Conservation (phyloP, 805 yeast species). For the Candida vaughaniae region DNA sequence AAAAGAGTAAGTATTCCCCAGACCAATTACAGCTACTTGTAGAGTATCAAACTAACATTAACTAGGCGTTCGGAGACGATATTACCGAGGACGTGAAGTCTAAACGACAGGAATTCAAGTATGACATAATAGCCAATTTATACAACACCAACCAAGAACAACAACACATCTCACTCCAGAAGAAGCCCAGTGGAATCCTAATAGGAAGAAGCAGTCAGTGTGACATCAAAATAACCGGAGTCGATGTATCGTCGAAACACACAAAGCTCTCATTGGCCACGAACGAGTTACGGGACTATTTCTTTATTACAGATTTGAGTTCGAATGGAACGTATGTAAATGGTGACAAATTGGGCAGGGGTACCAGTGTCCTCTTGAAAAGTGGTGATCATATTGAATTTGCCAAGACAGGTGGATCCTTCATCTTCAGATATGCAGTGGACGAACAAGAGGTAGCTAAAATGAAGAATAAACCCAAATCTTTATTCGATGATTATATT, state of each 20-base stretch:
- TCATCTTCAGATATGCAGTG: constrained; percentile 45
- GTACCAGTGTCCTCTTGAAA: constrained; percentile 48
- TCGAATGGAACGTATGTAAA: constrained; percentile 71
- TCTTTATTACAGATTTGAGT: constrained; percentile 54
- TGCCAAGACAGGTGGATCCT: constrained; percentile 51
- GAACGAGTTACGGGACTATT: constrained; percentile 32
- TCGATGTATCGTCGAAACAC: constrained; percentile 66
- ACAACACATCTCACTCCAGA: constrained; percentile 19
- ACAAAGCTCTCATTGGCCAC: constrained; percentile 49
- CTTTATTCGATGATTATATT: constrained; percentile 58
- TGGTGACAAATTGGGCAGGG: constrained; percentile 51
- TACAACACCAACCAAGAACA: constrained; percentile 19
- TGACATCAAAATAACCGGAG: constrained; percentile 52
- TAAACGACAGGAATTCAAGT: constrained; percentile 14
- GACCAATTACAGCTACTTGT: background rate
- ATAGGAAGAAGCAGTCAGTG: constrained; percentile 62
- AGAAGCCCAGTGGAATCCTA: constrained; percentile 19
- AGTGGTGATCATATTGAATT: constrained; percentile 65
- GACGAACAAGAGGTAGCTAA: constrained; percentile 22
- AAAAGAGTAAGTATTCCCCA: constrained; percentile 23
- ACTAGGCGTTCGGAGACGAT: constrained; percentile 12
- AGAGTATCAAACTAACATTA: constrained; percentile 6
- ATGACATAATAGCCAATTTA: constrained; percentile 21
- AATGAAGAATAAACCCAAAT: constrained; percentile 19
- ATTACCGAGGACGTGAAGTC: constrained; percentile 5